Base-by-base conservation (phyloP, 2,329 filamentous ascomycete genomes). In the Microcyclospora tardicrescens region DNA sequence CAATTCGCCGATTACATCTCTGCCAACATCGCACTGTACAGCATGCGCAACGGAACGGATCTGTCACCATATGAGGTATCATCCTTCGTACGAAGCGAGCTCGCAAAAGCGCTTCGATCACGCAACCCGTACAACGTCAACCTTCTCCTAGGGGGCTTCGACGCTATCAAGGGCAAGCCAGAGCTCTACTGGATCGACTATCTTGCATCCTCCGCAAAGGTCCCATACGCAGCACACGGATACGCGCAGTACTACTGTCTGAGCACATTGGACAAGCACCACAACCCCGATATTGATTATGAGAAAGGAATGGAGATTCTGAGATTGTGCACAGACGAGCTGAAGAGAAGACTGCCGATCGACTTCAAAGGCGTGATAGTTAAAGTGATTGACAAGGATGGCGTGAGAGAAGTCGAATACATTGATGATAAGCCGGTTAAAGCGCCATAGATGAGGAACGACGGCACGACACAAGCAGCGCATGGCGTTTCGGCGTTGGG, bases 211-310 rank as follows among this genome's bases (percentile, higher is more conserved):
- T 67, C 87, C 59, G 89, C 86, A 4, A 75, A 83, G 27, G 71
- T 98, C 35, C 91, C 91, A 40, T 98, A 98, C 60, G 93, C 91
- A 35, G 91, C 91, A 44, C 93, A 98, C 56, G 91, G 91, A 52
- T 98, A 98, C 66, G 91, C 91, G 52, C 91, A 98, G 81, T 96
- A 96, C 73, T 98, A 98, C 73, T 98, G 91, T 63, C 73, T 98
- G 44, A 93, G 85, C 6, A 93, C 94, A 52, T 77, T 98, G 37
- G 91, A 98, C 69, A 98, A 98, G 71, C 91, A 98, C 63, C 91
- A 98, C 62, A 84, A 95, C 58, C 89, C 91, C 35, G 81, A 95
- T 58, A 96, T 98, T 63, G 75, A 74, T 44, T 78, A 91, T 39
- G 86, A 82, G 46, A 76, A 93, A 62, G 91, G 91, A 41, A 75